These are phyloP conservation scores for Malus hybrid DNA, from an alignment of 331 rosid genomes.

Conservation along the genomic window DNA sequence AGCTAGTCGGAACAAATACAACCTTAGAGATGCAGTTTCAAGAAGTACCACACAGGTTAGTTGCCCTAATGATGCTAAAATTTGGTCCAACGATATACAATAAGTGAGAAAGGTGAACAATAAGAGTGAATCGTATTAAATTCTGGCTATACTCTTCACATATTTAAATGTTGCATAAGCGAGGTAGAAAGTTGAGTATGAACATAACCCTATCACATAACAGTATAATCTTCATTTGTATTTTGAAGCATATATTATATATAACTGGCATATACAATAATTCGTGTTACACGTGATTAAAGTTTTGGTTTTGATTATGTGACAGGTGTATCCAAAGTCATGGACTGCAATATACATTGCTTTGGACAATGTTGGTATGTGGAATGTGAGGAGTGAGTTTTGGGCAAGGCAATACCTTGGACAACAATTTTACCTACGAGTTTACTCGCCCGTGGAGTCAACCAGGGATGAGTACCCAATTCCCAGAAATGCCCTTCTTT, in stretches of 20 bases:
- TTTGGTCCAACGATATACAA: not conserved
- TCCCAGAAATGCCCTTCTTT: conserved; percentile 83
- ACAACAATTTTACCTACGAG: conserved; percentile 74
- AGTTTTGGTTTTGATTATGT: not conserved
- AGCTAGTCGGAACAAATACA: conserved; percentile 56
- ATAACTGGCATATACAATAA: not conserved
- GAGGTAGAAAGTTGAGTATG: not conserved
- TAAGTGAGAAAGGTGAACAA: too few relatives aligned
- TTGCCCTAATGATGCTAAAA: not conserved
- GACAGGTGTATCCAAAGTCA: conserved; percentile 85
- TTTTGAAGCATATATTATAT: not conserved
- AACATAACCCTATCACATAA: not conserved
- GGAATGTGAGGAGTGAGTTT: conserved; percentile 85
- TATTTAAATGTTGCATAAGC: not conserved
- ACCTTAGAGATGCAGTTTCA: conserved; percentile 71
- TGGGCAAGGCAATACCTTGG: conserved; percentile 94
- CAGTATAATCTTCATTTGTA: not conserved
- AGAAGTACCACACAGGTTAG: conserved; percentile 77
- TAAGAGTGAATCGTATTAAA: too few relatives aligned
- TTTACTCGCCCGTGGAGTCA: conserved; percentile 60
- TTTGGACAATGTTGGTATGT: conserved; percentile 85
- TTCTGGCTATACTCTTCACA: too few relatives aligned
- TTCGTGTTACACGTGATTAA: not conserved
- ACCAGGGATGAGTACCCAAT: conserved; percentile 67
- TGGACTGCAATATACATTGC: conserved; percentile 89